Base-by-base conservation (phyloP, 139 green algal genomes). In the Asterochloris erici region DNA sequence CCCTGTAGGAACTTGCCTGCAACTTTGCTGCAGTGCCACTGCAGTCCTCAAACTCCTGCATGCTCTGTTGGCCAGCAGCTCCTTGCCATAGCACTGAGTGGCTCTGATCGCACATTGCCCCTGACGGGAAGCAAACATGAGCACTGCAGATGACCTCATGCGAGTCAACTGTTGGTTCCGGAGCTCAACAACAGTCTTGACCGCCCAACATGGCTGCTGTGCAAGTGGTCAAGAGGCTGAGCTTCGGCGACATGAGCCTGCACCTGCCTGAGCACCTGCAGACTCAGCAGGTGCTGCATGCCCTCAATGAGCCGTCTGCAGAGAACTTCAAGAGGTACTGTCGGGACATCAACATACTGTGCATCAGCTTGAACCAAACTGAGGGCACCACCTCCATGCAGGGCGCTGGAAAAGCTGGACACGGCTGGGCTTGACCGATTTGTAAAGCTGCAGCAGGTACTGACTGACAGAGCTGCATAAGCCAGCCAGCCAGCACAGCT, bases 301-400 rank as follows among this genome's bases (percentile, higher is more conserved):
- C 80, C 2, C 26, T 83, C 13, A 69, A 79, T 29, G 64, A 83
- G 24, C 79, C 79, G 13, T 75, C 74, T 4, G 62, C 82, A 10
- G 71, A 84, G 14, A 78, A 68, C 13, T 88, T 90, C 63, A 54
- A 79, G 23, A 84, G 66, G 87, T 89, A 73, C 11, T 38, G 64
- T 26, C 64, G 29, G 19, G n/a, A 74, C 14, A 11, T 11, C 11
- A 54, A 68, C 38, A 26, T 0, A 26, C 66, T 54, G 10, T 13
- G 2, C 60, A 26, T 14, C 24, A 63, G 23, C 19, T 14, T 61
- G 19, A 62, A 26, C 62, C 13, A 68, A 74, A 75, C 9, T 60
- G 60, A 81, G 27, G 10, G 0, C 54, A 62, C 6, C 14, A 64
- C 12, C 28, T 62, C 14, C 21, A 47, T 69, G 70, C 63, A 78